A percentile compares a stretch with the other conserved stretches of the same genome.
Conservation (phyloP, 352 stramenopile genomes). For the Globisporangium nodosum region DNA sequence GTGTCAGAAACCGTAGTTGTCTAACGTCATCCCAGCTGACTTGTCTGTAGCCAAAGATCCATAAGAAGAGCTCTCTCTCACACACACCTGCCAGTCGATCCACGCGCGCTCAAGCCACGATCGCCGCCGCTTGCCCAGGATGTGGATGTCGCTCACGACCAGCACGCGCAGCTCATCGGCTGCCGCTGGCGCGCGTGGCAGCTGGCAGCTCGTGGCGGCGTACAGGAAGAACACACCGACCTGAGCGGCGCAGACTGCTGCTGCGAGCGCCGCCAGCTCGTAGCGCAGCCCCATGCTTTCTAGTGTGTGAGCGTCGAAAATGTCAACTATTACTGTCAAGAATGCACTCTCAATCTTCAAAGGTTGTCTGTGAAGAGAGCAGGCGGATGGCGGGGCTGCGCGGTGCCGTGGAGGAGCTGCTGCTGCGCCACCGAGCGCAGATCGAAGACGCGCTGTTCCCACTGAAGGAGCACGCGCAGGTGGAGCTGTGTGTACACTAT, state of each 20-base stretch:
- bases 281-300: slow-evolving; percentile 7
- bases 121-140: slow-evolving; percentile 63
- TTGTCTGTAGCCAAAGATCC: background rate
- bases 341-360: background rate
- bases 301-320: background rate
- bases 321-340: background rate
- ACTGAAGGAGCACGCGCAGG: slow-evolving; percentile 28
- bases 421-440: slow-evolving; percentile 33
- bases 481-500: slow-evolving; percentile 7
- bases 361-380: background rate
- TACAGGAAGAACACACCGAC: slow-evolving; percentile 60
- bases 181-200: background rate
- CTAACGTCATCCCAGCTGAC: background rate
- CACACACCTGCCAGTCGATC: slow-evolving; percentile 65
- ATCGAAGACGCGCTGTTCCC: slow-evolving; percentile 28
- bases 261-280: slow-evolving; percentile 18
- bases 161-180: slow-evolving; percentile 29
- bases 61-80: background rate
- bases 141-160: slow-evolving; percentile 66
- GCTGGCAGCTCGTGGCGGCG: slow-evolving; percentile 23
- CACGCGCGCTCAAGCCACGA: slow-evolving; percentile 50
- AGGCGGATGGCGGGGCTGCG: slow-evolving; percentile 1
- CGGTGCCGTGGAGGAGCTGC: slow-evolving; percentile 34
- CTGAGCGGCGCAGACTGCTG: slow-evolving; percentile 33
- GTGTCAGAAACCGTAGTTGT: background rate